These are phyloP conservation scores for Fusarium incarnatum DNA, from an alignment of 2,329 filamentous ascomycete species.

Conservation along the genomic window DNA sequence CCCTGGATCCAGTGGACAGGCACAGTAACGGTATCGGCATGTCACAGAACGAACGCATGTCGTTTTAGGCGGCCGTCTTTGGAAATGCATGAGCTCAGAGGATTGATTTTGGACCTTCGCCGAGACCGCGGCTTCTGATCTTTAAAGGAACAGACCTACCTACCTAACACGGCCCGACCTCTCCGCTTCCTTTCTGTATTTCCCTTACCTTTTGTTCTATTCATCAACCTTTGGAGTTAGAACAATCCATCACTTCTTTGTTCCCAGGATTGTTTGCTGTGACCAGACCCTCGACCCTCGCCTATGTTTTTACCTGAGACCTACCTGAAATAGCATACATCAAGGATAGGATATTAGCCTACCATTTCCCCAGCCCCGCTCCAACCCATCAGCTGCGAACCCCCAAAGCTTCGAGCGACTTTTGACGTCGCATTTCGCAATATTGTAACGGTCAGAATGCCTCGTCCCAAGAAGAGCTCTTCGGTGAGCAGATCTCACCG, in stretches of 20 bases:
- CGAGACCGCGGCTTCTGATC: conserved; percentile 18
- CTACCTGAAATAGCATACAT: conserved; percentile 15
- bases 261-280: not conserved
- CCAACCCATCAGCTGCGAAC: conserved; percentile 22
- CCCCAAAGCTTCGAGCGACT: conserved; percentile 36
- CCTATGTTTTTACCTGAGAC: conserved; percentile 1
- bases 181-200: conserved; percentile 26
- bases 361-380: conserved; percentile 37
- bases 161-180: conserved; percentile 20
- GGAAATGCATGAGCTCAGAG: conserved; percentile 17
- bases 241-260: conserved; percentile 12
- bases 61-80: conserved; percentile 28
- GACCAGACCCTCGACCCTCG: not conserved
- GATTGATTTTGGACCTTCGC: conserved; percentile 31
- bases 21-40: conserved; percentile 9
- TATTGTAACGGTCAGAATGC: conserved; percentile 42
- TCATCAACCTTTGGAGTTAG: conserved; percentile 10
- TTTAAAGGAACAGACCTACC: conserved; percentile 11
- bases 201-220: conserved; percentile 17
- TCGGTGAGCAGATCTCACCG: conserved; percentile 61
- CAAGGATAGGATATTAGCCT: conserved; percentile 11
- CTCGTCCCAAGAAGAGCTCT: conserved; percentile 45
- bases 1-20: conserved; percentile 32
- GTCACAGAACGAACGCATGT: conserved; percentile 14
- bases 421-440: conserved; percentile 38